These are phyloP conservation scores for Prunus fruticosa DNA, from an alignment of 306 rosid species.

Conservation along the genomic window DNA sequence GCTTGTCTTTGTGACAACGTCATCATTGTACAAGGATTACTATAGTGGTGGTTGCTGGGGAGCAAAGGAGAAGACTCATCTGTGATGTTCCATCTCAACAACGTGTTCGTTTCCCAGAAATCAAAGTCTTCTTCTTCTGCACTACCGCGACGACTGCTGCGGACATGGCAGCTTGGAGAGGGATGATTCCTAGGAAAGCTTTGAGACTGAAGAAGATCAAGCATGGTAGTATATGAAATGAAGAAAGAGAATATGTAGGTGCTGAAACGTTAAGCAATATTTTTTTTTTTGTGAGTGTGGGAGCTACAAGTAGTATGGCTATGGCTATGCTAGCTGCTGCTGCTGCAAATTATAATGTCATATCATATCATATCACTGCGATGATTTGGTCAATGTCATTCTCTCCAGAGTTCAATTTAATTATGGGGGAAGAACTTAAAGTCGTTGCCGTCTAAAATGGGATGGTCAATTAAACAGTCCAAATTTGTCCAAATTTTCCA, in stretches of 20 bases:
- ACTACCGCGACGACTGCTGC: slow-evolving; percentile 19
- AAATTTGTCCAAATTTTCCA: slow-evolving; percentile 32
- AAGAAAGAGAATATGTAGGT: slow-evolving; percentile 1
- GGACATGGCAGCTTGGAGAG: slow-evolving; percentile 25
- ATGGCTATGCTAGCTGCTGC: too few species aligned
- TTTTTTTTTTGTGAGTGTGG: background rate
- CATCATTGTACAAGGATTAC: slow-evolving; percentile 18
- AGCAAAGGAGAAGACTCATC: slow-evolving; percentile 33
- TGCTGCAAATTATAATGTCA: background rate
- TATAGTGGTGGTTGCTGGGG: slow-evolving; percentile 22
- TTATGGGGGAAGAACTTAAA: slow-evolving; percentile 1
- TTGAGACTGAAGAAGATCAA: slow-evolving; percentile 23
- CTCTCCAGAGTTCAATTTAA: slow-evolving; percentile 19
- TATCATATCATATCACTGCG: background rate
- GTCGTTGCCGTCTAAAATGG: slow-evolving; percentile 60
- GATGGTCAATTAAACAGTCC: slow-evolving; percentile 31
- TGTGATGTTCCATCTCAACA: background rate
- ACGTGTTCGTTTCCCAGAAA: slow-evolving; percentile 36
- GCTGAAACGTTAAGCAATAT: slow-evolving; percentile 15
- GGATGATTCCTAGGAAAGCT: slow-evolving; percentile 13
- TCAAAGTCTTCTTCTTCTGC: slow-evolving; percentile 47
- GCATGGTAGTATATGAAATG: slow-evolving; percentile 32
- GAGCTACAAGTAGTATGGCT: background rate
- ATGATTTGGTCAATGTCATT: slow-evolving; percentile 25
- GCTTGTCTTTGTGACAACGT: slow-evolving; percentile 28